phyloP scores from a whole-genome alignment of 2,329 filamentous ascomycete species.

The Ophiostoma quercus region DNA sequence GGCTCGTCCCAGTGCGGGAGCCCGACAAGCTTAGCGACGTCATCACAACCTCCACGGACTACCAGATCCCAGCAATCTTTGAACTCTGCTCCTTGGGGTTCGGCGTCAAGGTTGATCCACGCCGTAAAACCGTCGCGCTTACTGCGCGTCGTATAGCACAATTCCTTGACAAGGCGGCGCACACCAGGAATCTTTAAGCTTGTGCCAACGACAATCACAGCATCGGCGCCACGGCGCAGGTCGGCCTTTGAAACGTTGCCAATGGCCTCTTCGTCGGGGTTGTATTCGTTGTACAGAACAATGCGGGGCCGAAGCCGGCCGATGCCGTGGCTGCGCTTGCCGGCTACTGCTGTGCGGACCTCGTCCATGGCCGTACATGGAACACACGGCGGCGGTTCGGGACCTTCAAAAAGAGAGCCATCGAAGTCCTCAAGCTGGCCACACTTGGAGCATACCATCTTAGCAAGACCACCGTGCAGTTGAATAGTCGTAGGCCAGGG shows the following conservation, averaged over 20 bases:
- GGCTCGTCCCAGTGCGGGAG: conserved; percentile 56
- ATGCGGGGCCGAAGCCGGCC: conserved; percentile 86
- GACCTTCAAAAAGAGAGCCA: conserved; percentile 72
- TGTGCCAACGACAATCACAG: conserved; percentile 89
- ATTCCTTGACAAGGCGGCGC: conserved; percentile 78
- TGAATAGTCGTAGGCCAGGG: conserved; percentile 94
- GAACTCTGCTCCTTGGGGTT: conserved; percentile 76
- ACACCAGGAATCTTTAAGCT: conserved; percentile 94
- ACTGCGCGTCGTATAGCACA: conserved; percentile 80
- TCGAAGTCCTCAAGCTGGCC: conserved; percentile 70
- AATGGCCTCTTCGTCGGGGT: conserved; percentile 94
- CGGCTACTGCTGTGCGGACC: conserved; percentile 67
- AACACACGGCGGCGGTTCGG: conserved; percentile 73
- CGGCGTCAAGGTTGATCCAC: conserved; percentile 89
- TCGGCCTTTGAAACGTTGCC: conserved; percentile 85
- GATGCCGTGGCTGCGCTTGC: conserved; percentile 89
- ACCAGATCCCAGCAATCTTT: conserved; percentile 92
- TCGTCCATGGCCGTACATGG: conserved; percentile 70
- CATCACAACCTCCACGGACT: conserved; percentile 80
- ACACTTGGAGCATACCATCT: conserved; percentile 97
- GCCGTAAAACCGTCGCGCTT: conserved; percentile 79
- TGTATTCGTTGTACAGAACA: conserved; percentile 95
- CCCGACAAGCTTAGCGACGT: conserved; percentile 69
- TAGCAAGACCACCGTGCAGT: conserved; percentile 85
- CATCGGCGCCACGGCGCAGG: conserved; percentile 78